Evolutionary conservation across 1,284 basidiomycete genomes (phyloP).

Genomic region (Termitomyces sp.): DNA sequence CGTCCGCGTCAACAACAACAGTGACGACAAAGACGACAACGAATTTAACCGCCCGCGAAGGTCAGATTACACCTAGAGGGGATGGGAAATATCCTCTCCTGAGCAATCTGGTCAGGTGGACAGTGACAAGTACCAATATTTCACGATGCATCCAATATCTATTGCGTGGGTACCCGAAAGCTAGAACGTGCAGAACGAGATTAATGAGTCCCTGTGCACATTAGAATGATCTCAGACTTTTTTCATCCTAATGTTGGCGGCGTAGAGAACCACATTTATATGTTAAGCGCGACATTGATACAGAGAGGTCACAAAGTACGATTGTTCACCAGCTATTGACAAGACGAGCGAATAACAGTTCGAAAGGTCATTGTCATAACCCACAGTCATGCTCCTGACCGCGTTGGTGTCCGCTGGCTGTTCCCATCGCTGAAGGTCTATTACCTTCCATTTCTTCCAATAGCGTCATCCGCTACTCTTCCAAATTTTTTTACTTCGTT

Average conservation of each 20-base stretch:
- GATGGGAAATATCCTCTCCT: not conserved
- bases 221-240: slow-evolving; percentile 94
- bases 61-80: not conserved
- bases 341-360: not conserved
- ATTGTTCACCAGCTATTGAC: not conserved
- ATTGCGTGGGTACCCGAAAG: slow-evolving; percentile 31
- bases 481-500: slow-evolving; percentile 93
- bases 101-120: not conserved
- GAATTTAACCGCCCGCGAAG: not conserved
- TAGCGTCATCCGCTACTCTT: slow-evolving; percentile 87
- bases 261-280: slow-evolving; percentile 96
- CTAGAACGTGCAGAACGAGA: not conserved
- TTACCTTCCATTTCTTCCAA: slow-evolving; percentile 84
- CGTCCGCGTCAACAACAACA: too few species aligned
- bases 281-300: slow-evolving; percentile 82
- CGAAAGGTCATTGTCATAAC: slow-evolving; percentile 89
- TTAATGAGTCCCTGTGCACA: not conserved
- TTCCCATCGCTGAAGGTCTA: slow-evolving; percentile 88
- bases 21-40: not conserved
- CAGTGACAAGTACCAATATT: not conserved
- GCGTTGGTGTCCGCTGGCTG: slow-evolving; percentile 87
- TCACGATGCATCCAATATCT: slow-evolving; percentile 33
- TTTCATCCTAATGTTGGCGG: slow-evolving; percentile 95
- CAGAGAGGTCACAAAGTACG: slow-evolving; percentile 80
- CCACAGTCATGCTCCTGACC: slow-evolving; percentile 82